Base-by-base conservation (phyloP, 208 protist genomes). In the Crithidia mellificae region DNA sequence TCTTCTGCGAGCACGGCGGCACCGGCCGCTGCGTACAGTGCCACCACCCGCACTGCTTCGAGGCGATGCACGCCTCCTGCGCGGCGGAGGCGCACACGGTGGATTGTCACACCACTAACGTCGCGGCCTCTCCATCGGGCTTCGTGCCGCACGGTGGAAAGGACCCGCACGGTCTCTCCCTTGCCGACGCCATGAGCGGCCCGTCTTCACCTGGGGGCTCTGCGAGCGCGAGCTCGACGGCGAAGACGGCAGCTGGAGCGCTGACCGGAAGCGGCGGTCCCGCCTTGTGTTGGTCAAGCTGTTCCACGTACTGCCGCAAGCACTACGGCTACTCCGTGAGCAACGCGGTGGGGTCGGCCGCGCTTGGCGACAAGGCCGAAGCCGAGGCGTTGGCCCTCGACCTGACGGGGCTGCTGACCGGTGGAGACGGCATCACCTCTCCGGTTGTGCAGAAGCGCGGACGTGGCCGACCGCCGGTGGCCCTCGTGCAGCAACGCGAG, bases 31-130 rank as follows among this genome's bases (percentile, higher is more conserved):
- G 69, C 32, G 55, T 84, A 5, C 79, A 55, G 68, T 94, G 88
- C 43, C 50, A 74, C 24, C 78, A 90, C 70, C 77, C 81, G 1
- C 69, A 75, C 41, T 94, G 88, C 75, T 88, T 86, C 44, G 83
- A 83, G 57, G 50, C 57, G 14, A 87, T 94, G 79, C 88, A 94
- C 67, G 79, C 88, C 29, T 75, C 81, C 19, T 94, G 88, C 41
- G 88, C 84, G 19, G 77, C 79, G 20, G 74, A 75, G 58, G 80
- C 78, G 11, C 78, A 81, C 47, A 83, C 83, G 8, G 43, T 85
- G 4, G 85, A 91, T 58, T 90, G 84, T 63, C 77, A 77, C 54
- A 55, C 61, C 19, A 61, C 68, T 43, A 15, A 41, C 6, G 64
- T 62, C 12, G 19, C 32, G 9, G 19, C 53, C 0, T 24, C 74